A percentile compares a stretch with the other conserved stretches of the same genome.
Evolutionary conservation across 2,329 filamentous ascomycete species (phyloP).

Genomic region (Sporothrix phasma): DNA sequence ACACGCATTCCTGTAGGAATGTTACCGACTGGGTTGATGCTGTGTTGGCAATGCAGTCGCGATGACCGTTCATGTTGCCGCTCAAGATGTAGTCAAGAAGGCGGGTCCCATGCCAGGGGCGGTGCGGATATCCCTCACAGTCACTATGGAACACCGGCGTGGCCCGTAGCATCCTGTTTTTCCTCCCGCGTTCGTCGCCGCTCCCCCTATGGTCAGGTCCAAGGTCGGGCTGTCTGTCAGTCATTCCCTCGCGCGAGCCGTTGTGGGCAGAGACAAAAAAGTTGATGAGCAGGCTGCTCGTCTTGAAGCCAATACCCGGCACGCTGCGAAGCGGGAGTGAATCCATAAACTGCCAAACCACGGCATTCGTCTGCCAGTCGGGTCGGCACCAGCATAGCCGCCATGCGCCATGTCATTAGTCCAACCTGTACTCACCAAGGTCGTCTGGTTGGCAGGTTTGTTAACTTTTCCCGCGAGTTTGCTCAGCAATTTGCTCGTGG

Average conservation of each 20-base stretch:
- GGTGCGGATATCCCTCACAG: slow-evolving; percentile 54
- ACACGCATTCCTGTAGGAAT: slow-evolving; percentile 46
- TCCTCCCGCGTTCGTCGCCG: slow-evolving; percentile 18
- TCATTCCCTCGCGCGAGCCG: slow-evolving; percentile 23
- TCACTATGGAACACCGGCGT: slow-evolving; percentile 36
- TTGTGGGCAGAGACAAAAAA: slow-evolving; percentile 33
- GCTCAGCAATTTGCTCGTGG: slow-evolving; percentile 75
- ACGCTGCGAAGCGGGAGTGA: slow-evolving; percentile 66
- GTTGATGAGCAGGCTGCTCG: slow-evolving; percentile 45
- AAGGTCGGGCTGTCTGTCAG: slow-evolving; percentile 19
- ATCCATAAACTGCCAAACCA: slow-evolving; percentile 63
- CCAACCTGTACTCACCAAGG: slow-evolving; percentile 42
- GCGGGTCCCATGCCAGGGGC: slow-evolving; percentile 53
- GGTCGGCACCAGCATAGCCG: not conserved
- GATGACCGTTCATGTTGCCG: slow-evolving; percentile 43
- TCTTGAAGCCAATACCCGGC: slow-evolving; percentile 76
- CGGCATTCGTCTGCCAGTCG: slow-evolving; percentile 9
- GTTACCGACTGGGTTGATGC: slow-evolving; percentile 30
- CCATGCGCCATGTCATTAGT: not conserved
- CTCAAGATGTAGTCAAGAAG: slow-evolving; percentile 59
- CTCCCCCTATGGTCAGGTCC: too few relatives aligned
- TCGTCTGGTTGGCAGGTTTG: slow-evolving; percentile 83
- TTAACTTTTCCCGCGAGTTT: slow-evolving; percentile 77
- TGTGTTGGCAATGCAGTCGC: slow-evolving; percentile 45
- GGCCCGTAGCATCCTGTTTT: slow-evolving; percentile 22